These are phyloP conservation scores for Lantana camara DNA, from an alignment of 257 asterid species.

Conservation along the genomic window DNA sequence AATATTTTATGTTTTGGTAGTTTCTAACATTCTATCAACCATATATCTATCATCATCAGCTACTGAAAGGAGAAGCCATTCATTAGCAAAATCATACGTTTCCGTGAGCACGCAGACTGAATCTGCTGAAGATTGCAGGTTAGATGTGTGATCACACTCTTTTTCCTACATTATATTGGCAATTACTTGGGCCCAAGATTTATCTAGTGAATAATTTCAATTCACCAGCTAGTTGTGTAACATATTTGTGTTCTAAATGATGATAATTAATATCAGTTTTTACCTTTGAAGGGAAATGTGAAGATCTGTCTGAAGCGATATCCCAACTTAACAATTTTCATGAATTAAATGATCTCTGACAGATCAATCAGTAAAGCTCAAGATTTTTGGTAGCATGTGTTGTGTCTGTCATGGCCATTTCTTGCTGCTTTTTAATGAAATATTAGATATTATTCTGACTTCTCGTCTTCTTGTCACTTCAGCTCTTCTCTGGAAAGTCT, in stretches of 20 bases:
- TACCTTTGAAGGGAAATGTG: not conserved
- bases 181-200: no score
- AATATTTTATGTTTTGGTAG: not conserved
- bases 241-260: not conserved
- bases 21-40: not conserved
- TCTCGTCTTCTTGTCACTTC: not conserved
- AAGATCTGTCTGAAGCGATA: not conserved
- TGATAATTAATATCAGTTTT: not conserved
- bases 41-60: constrained; percentile 42
- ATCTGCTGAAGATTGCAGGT: constrained; percentile 34
- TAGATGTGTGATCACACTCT: constrained; percentile 18
- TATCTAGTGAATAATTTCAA: not conserved
- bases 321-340: not conserved
- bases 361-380: not conserved
- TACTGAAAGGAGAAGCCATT: constrained; percentile 72
- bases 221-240: not conserved
- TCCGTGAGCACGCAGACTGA: constrained; percentile 80
- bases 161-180: no score
- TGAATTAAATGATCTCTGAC: not conserved
- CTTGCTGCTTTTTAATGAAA: not conserved
- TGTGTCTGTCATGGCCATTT: not conserved
- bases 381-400: not conserved
- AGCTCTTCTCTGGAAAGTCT: no score
- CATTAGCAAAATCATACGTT: constrained; percentile 63
- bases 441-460: not conserved